A percentile compares a stretch with the other conserved stretches of the same genome.
These are phyloP conservation scores for Neotropicomus parvogracilis DNA, from an alignment of 1,284 basidiomycete species.

Conservation along the genomic window DNA sequence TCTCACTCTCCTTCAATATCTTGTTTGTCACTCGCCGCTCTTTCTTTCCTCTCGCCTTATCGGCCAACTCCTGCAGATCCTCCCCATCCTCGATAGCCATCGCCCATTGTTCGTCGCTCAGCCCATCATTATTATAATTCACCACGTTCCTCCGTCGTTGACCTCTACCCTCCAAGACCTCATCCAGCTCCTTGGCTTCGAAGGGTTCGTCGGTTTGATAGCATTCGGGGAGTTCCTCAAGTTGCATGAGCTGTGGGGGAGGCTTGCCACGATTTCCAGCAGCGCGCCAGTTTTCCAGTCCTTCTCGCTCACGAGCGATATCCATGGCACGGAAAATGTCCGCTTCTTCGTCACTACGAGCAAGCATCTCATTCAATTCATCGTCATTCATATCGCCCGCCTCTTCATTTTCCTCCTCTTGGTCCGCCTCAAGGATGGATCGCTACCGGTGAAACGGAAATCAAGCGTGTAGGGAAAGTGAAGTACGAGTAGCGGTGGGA, in stretches of 20 bases:
- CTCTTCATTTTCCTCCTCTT: conserved; percentile 91
- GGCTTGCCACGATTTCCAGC: conserved; percentile 77
- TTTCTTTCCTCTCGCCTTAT: conserved; percentile 59
- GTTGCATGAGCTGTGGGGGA: conserved; percentile 77
- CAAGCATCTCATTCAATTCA: conserved; percentile 92
- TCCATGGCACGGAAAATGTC: conserved; percentile 86
- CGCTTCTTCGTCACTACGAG: conserved; percentile 81
- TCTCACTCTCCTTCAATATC: conserved; percentile 49
- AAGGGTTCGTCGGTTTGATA: conserved; percentile 86
- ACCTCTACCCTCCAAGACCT: conserved; percentile 76
- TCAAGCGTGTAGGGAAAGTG: conserved; percentile 3
- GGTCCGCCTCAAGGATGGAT: conserved; percentile 83
- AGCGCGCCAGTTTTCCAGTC: conserved; percentile 68
- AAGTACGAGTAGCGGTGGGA: conserved; percentile 4
- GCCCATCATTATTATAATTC: conserved; percentile 93
- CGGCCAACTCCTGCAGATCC: conserved; percentile 75
- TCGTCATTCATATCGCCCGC: conserved; percentile 96
- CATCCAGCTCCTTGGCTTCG: conserved; percentile 62
- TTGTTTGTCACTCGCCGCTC: conserved; percentile 55
- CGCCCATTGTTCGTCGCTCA: conserved; percentile 93
- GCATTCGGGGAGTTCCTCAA: conserved; percentile 90
- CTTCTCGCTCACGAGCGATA: conserved; percentile 72
- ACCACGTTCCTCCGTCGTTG: conserved; percentile 82
- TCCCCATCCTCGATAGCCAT: conserved; percentile 87
- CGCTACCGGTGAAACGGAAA: conserved; percentile 45